A percentile compares a stretch with the other conserved stretches of the same genome.
Conservation (phyloP, 176 grass and related monocot species). For the Phragmites australis region DNA sequence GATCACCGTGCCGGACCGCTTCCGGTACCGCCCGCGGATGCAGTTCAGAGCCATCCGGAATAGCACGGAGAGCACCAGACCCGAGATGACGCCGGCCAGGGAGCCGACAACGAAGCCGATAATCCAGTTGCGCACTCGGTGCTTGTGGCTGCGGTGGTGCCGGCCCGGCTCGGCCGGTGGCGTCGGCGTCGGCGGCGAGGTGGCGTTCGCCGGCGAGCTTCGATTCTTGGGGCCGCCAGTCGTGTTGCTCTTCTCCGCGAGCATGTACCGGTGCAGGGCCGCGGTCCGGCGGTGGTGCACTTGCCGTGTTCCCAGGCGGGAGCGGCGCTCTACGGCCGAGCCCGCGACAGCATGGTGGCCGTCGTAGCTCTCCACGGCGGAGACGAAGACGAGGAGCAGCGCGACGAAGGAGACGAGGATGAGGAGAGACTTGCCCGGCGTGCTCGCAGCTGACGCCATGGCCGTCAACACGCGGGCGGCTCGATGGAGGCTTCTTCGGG, state of each 20-base stretch:
- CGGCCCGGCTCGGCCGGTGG: background rate
- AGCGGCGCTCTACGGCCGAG: slow-evolving; percentile 21
- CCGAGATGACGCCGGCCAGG: slow-evolving; percentile 49
- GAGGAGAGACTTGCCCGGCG: background rate
- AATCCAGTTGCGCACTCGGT: slow-evolving; percentile 58
- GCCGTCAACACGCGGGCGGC: background rate
- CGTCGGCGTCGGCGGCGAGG: background rate
- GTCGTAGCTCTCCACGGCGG: slow-evolving; percentile 24
- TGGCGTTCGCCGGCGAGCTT: background rate
- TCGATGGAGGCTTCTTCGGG: background rate
- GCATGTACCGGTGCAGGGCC: slow-evolving; percentile 42
- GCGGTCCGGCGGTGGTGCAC: slow-evolving; percentile 24
- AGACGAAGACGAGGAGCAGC: background rate
- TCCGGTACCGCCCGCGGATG: slow-evolving; percentile 55
- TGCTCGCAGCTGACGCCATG: slow-evolving; percentile 29
- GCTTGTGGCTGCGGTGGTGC: slow-evolving; percentile 29
- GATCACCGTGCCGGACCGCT: slow-evolving; percentile 44
- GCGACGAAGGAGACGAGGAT: background rate
- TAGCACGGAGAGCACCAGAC: slow-evolving; percentile 40
- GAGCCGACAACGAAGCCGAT: slow-evolving; percentile 61
- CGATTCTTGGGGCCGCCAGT: background rate
- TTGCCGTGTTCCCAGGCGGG: slow-evolving; percentile 9
- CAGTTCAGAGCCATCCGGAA: slow-evolving; percentile 64
- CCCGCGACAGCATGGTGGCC: background rate
- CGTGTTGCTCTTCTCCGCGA: slow-evolving; percentile 27